These are phyloP conservation scores for Umbelopsis sp. DNA, from an alignment of 192 early-diverging fungal genomes.

Conservation along the genomic window DNA sequence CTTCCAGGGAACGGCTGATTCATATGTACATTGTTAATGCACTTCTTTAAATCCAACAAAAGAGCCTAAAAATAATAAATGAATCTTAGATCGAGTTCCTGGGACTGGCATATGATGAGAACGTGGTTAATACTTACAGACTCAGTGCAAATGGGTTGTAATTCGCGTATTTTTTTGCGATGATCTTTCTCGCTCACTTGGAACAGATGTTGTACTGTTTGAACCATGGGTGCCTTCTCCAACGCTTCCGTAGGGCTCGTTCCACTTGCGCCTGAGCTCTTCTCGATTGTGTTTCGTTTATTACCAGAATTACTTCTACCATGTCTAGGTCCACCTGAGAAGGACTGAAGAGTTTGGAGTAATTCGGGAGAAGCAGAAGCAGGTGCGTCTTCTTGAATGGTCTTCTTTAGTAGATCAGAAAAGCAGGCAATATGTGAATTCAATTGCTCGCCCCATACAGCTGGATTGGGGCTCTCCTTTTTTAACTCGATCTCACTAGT, in stretches of 20 bases:
- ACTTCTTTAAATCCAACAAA: conserved; percentile 54
- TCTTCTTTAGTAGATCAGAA: conserved; percentile 46
- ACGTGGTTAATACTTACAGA: conserved; percentile 34
- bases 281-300: conserved; percentile 11
- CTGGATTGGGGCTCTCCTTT: conserved; percentile 38
- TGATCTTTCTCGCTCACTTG: conserved; percentile 36
- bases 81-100: background rate
- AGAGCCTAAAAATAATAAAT: conserved; percentile 35
- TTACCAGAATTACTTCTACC: background rate
- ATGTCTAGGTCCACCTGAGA: conserved; percentile 21
- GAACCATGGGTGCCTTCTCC: conserved; percentile 46
- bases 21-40: conserved; percentile 45
- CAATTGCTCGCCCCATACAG: conserved; percentile 41
- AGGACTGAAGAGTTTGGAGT: conserved; percentile 27
- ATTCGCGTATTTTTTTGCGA: conserved; percentile 41
- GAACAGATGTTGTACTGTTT: conserved; percentile 47
- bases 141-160: conserved; percentile 46
- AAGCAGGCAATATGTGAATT: conserved; percentile 49
- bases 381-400: conserved; percentile 47
- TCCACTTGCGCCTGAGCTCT: conserved; percentile 23
- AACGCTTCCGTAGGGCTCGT: conserved; percentile 33
- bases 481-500: conserved; percentile 39
- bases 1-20: conserved; percentile 39
- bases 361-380: conserved; percentile 34
- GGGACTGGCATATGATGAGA: background rate